Base-by-base conservation (phyloP, 495 filamentous ascomycete genomes). In the Neurospora sp. region DNA sequence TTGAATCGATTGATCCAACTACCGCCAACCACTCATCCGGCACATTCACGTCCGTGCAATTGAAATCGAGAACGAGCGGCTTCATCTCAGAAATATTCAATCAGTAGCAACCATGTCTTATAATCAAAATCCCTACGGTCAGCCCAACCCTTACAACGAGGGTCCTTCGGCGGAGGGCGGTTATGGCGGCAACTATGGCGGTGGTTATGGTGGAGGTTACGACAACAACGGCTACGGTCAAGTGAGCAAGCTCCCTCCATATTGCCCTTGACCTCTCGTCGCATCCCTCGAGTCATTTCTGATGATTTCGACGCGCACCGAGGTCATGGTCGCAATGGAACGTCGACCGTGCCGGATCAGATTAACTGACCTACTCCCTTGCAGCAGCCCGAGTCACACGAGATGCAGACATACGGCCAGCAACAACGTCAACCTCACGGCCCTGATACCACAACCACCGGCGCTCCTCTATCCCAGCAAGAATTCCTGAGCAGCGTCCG, bases 401-500 rank as follows among this genome's bases (percentile, higher is more conserved):
- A 84, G 74, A 72, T 84, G 78, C 82, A 84, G 41, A 71, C 76
- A n/a, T 76, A 76, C n/a, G 70, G 70, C 7, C 42, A 72, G 16
- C 59, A 69, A 41, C 40, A 69, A 39, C 37, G 71, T 27, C 70
- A 71, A 38, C 71, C 66, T 23, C 74, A 77, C 70, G 46, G 73
- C 74, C 39, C 39, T 69, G 27, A 46, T 44, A 14, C 75, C 78
- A 72, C 75, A 81, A 69, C 77, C 82, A 70, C 78, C 75, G 71
- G 75, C 75, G 37, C 77, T 76, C 75, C 81, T 41, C 85, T 89
- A 62, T 81, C 84, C 23, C 83, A 88, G 72, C 79, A 84, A 76
- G 89, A 91, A 71, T 92, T 90, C 82, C 84, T 92, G 73, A 77
- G 79, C 72, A 87, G 88, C 75, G 87, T 91, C 75, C 84, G 88